These are phyloP conservation scores for Climacium dendroides DNA, from an alignment of 225 moss, liverwort and hornwort species.

Conservation along the genomic window DNA sequence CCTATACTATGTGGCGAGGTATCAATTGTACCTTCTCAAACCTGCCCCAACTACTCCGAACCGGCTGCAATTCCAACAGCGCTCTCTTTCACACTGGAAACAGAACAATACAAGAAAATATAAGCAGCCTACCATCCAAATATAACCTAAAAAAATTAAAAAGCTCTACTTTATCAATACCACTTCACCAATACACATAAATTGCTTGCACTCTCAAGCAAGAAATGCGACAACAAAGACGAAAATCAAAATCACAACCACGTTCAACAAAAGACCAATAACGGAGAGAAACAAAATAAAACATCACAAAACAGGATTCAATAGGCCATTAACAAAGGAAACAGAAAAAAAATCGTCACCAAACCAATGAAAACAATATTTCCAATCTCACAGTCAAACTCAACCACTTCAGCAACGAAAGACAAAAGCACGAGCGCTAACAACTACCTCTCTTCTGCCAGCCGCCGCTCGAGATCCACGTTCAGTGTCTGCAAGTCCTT, in stretches of 20 bases:
- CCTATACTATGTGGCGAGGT: neutral
- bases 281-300: neutral
- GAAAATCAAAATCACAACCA: too few species aligned
- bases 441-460: conserved; percentile 26
- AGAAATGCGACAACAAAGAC: neutral
- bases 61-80: neutral
- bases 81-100: neutral
- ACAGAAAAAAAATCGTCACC: neutral
- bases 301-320: too few species aligned
- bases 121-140: neutral
- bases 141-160: neutral
- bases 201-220: too few species aligned
- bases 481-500: conserved; percentile 57
- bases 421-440: neutral
- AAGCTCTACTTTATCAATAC: too few species aligned
- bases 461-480: conserved; percentile 42
- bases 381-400: neutral
- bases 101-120: neutral
- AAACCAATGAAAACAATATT: neutral
- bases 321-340: too few species aligned
- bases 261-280: too few species aligned
- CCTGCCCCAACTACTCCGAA: neutral
- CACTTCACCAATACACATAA: neutral
- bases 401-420: too few species aligned
- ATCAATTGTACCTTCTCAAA: neutral